Evolutionary conservation across 768 basidiomycete species (phyloP), one percentile per base, ranked within the genome.

Genomic region (Gautieria morchelliformis): DNA sequence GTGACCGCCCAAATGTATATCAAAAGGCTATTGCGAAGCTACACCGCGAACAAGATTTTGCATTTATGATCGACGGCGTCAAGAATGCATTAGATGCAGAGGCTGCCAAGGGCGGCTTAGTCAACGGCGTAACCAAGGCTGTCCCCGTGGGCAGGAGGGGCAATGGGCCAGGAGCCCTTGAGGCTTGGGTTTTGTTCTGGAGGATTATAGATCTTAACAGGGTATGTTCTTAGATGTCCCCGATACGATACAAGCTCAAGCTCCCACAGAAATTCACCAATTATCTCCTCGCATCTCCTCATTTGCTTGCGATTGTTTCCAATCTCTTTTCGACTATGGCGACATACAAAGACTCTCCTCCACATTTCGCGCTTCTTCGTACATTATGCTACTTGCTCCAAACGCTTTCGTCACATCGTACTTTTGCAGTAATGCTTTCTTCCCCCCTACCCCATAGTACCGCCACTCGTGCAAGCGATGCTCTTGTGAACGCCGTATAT

Each of bases 131-230:
- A 22, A n/a, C 35, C 11, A 50, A 54, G 39, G 53, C 44, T 30
- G 45, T 33, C 20, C 56, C 52, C 4, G 56, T 40, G n/a, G 50
- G 19, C 17, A 52, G 56, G 55, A 30, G 47, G 58, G 63, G 49
- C 47, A 54, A n/a, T 52, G 63, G 39, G 30, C 40, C 47, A 22
- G 57, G 52, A 17, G 53, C 53, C 6, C 41, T 66, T 30, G 52
- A 58, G 12, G 42, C 50, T 15, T 53, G 56, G 56, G 32, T 57
- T 32, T 74, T 91, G 56, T 78, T 95, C 51, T 97, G 94, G 94
- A 89, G 93, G 70, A 80, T 92, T 69, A 73, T 96, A 40, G 95
- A 97, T 61, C 69, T 91, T 22, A 98, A 98, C 74, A 96, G 91
- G 76, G 93, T 93, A 44, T 35, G 72, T 61, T 32, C 17, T 44